Base-by-base conservation (phyloP, 352 stramenopile species). In the Globisporangium okanoganense region DNA sequence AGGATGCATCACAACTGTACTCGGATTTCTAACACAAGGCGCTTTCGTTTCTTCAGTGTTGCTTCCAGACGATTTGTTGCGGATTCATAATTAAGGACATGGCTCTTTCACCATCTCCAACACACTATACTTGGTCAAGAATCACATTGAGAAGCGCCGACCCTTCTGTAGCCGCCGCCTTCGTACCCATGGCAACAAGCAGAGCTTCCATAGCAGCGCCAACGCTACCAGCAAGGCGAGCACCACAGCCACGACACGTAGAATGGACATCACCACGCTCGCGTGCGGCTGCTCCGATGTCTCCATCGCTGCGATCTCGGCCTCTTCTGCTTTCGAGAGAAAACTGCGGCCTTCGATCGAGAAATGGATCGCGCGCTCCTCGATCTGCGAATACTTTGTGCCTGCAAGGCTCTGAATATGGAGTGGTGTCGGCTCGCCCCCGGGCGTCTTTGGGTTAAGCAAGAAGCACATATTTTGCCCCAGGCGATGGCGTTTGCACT, bases 331-430 rank as follows among this genome's bases (percentile, higher is more conserved):
- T 14, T 64, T 64, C 27, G 72, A 85, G 18, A 92, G 68, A 0
- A 85, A 63, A 10, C 73, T 69, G 27, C 82, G 76, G 18, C 79
- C 82, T 72, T 90, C 79, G 51, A 92, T 92, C 20, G 82, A 92
- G 66, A 85, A 88, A 3, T 79, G 66, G 51, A 92, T 90, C 29
- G 82, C 79, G 13, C 87, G 73, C 47, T 85, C 72, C 65, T 92
- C 82, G 22, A 85, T 67, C 33, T 68, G 51, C 10, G 69, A 47
- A 47, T 82, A 88, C 41, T 78, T 76, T 0, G 79, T 88, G 20
- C 65, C 70, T 27, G 72, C 70, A 14, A 92, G 66, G 53, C 73
- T 88, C 31, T 87, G 57, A 51, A 82, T 73, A 35, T 83, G 33
- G 25, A 72, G 74, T 27, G 80, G 79, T 35, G 79, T 87, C 12